A percentile compares a stretch with the other conserved stretches of the same genome.
Conservation (phyloP, 441 rosid genomes). For the Bocquillonia castaneifolia region DNA sequence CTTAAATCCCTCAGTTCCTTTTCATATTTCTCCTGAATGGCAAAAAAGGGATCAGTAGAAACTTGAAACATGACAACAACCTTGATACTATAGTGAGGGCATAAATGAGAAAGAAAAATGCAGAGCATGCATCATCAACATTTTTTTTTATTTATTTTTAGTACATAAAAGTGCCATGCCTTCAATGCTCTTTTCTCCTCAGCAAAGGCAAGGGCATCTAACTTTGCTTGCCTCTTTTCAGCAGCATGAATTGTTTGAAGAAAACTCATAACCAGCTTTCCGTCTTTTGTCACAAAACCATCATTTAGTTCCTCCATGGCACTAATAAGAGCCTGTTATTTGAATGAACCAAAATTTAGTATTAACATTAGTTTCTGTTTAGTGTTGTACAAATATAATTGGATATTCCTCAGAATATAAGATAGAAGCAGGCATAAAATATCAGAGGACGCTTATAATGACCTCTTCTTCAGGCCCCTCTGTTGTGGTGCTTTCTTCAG, state of each 20-base stretch:
- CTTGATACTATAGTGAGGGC: constrained; percentile 7
- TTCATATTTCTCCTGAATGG: constrained; percentile 75
- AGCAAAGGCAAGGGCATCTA: constrained; percentile 71
- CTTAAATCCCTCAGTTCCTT: constrained; percentile 82
- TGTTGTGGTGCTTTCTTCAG: constrained; percentile 31
- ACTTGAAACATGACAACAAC: background rate
- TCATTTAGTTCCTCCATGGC: constrained; percentile 51
- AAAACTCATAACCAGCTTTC: constrained; percentile 74
- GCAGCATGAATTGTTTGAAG: constrained; percentile 86
- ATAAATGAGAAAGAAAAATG: constrained; percentile 1
- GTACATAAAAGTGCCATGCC: constrained; percentile 35
- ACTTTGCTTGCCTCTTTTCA: constrained; percentile 80
- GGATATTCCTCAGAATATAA: constrained; percentile 13
- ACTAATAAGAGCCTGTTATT: constrained; percentile 45
- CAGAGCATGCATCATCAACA: constrained; percentile 14
- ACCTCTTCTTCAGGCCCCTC: constrained; percentile 40
- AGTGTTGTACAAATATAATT: background rate
- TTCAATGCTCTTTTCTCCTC: constrained; percentile 66
- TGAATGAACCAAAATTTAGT: constrained; percentile 25
- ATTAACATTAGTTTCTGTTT: background rate
- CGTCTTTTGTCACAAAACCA: constrained; percentile 52
- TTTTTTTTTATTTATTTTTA: constrained; percentile 8
- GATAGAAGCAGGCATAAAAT: constrained; percentile 14
- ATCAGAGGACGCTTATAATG: constrained; percentile 21
- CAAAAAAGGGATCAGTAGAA: constrained; percentile 15